Evolutionary conservation across 108 stramenopile genomes (phyloP).

Genomic region (Nitzschia palea): DNA sequence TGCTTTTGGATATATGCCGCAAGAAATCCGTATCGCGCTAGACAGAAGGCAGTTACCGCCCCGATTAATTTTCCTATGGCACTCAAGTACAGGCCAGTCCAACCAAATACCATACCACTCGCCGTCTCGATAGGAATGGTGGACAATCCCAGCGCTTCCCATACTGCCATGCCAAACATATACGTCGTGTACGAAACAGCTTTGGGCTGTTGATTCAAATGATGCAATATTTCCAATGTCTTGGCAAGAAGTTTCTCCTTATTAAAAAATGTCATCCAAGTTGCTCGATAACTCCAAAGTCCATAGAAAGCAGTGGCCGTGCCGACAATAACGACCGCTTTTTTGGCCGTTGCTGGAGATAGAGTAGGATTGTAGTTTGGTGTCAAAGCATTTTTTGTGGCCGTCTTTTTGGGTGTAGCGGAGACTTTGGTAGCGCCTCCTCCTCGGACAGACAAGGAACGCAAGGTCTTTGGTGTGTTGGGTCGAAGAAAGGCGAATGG

Average conservation of each 20-base stretch:
- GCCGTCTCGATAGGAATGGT: slow-evolving; percentile 68
- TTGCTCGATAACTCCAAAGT: slow-evolving; percentile 13
- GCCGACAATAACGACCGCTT: neutral
- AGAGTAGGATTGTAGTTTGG: neutral
- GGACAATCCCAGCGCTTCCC: slow-evolving; percentile 49
- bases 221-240: slow-evolving; percentile 20
- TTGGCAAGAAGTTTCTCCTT: slow-evolving; percentile 29
- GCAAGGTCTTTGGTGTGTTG: too few species aligned
- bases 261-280: slow-evolving; percentile 24
- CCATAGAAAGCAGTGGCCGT: neutral
- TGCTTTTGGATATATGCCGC: slow-evolving; percentile 44
- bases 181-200: slow-evolving; percentile 23
- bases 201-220: slow-evolving; percentile 23
- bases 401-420: neutral
- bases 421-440: neutral
- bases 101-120: slow-evolving; percentile 51
- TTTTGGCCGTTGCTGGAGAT: neutral
- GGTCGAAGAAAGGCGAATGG: too few species aligned
- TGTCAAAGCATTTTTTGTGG: neutral
- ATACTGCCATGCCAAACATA: slow-evolving; percentile 35
- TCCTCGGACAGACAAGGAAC: neutral
- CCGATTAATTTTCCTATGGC: slow-evolving; percentile 65
- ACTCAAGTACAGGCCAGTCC: slow-evolving; percentile 29
- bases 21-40: slow-evolving; percentile 45
- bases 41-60: slow-evolving; percentile 54